Evolutionary conservation across 1,284 basidiomycete genomes (phyloP).

Genomic region (Porodaedalea pini): DNA sequence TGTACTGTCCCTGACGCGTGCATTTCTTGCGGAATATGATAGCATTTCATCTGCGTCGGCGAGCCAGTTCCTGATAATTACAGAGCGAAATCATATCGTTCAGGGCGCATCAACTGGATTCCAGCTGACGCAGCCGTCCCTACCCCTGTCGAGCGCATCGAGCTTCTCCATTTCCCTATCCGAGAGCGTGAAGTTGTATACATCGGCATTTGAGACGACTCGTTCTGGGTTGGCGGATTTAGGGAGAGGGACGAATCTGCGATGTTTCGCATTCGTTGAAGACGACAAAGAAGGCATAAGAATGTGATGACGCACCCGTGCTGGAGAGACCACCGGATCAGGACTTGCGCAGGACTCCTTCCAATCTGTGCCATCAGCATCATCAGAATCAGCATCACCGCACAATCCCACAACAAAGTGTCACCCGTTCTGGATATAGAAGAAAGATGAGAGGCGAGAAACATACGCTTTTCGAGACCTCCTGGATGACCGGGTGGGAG

Average conservation of each 20-base stretch:
- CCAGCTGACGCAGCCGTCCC: conserved; percentile 64
- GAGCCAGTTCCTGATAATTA: neutral
- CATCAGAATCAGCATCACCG: conserved; percentile 33
- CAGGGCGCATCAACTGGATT: conserved; percentile 55
- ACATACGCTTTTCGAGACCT: conserved; percentile 42
- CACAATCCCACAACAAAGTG: no score
- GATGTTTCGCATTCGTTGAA: neutral
- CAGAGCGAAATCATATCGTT: neutral
- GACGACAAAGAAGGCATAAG: neutral
- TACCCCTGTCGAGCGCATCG: conserved; percentile 61
- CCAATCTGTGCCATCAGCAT: conserved; percentile 36
- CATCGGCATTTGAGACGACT: conserved; percentile 64
- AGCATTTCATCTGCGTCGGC: neutral
- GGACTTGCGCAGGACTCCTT: conserved; percentile 54
- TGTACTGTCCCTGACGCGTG: no score
- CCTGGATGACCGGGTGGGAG: conserved; percentile 38
- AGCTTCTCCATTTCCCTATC: conserved; percentile 59
- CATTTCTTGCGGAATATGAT: neutral
- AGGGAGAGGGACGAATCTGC: conserved; percentile 66
- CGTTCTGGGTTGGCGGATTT: conserved; percentile 68
- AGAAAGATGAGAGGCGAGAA: neutral
- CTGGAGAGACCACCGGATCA: conserved; percentile 70
- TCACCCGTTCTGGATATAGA: no score
- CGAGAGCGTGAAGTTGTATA: conserved; percentile 69
- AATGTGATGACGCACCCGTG: conserved; percentile 40